Evolutionary conservation across 2,329 filamentous ascomycete genomes (phyloP).

Genomic region (Hymenoscyphus repandus): DNA sequence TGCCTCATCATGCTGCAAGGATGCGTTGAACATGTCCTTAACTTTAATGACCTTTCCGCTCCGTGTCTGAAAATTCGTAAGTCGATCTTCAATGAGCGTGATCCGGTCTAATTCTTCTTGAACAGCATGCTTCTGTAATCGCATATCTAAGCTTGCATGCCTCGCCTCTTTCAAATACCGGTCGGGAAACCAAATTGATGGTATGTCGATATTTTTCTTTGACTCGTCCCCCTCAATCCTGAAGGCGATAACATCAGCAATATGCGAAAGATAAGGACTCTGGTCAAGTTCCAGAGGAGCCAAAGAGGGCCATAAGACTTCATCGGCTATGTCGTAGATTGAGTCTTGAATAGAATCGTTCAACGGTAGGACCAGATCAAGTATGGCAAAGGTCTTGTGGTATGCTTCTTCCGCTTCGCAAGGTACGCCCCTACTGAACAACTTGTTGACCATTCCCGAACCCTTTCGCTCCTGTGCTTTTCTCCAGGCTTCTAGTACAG

Average conservation of each 20-base stretch:
- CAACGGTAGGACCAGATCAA: slow-evolving; percentile 25
- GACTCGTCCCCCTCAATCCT: slow-evolving; percentile 39
- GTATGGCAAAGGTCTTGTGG: slow-evolving; percentile 26
- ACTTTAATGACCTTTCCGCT: slow-evolving; percentile 25
- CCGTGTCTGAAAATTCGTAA: slow-evolving; percentile 20
- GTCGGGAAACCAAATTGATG: slow-evolving; percentile 47
- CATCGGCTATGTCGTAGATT: slow-evolving; percentile 32
- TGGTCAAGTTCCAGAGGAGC: slow-evolving; percentile 15
- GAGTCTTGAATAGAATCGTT: slow-evolving; percentile 24
- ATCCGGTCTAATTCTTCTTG: slow-evolving; percentile 27
- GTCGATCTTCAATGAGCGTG: slow-evolving; percentile 21
- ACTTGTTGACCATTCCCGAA: slow-evolving; percentile 15
- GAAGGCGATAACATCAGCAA: slow-evolving; percentile 46
- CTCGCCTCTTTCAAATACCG: slow-evolving; percentile 44
- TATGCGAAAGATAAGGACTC: slow-evolving; percentile 29
- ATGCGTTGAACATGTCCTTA: slow-evolving; percentile 26
- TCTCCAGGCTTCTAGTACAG: slow-evolving; percentile 25
- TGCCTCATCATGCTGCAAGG: slow-evolving; percentile 29
- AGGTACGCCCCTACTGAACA: slow-evolving; percentile 26
- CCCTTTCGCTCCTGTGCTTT: slow-evolving; percentile 9
- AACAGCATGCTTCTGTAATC: slow-evolving; percentile 23
- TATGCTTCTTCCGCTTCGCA: slow-evolving; percentile 15
- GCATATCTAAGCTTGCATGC: slow-evolving; percentile 42
- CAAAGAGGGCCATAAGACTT: slow-evolving; percentile 25
- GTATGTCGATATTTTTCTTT: slow-evolving; percentile 43